These are phyloP conservation scores for Solanum chaucha DNA, from an alignment of 257 asterid genomes.

Conservation along the genomic window DNA sequence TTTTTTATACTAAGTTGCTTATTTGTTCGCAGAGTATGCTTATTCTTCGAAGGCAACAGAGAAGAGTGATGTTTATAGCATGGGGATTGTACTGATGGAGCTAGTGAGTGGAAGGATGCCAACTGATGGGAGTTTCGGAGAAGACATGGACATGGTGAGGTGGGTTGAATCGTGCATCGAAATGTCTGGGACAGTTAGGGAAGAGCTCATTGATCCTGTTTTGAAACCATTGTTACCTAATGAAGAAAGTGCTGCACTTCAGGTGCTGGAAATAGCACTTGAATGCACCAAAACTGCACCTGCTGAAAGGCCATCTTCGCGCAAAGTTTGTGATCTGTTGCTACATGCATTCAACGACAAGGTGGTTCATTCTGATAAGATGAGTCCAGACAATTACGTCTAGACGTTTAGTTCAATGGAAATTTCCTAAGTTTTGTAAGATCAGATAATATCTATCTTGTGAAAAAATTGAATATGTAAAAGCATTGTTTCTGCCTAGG, in stretches of 20 bases:
- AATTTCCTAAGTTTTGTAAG: not conserved
- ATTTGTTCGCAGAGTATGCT: slow-evolving; percentile 56
- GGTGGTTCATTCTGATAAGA: slow-evolving; percentile 32
- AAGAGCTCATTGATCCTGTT: slow-evolving; percentile 57
- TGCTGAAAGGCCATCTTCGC: slow-evolving; percentile 72
- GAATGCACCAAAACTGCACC: slow-evolving; percentile 88
- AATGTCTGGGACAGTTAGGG: slow-evolving; percentile 29
- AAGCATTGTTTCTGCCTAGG: not conserved
- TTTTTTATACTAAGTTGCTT: not conserved
- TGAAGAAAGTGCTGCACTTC: slow-evolving; percentile 48
- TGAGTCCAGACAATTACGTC: slow-evolving; percentile 28
- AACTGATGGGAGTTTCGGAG: slow-evolving; percentile 64
- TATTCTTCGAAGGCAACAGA: slow-evolving; percentile 78
- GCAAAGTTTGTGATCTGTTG: slow-evolving; percentile 53
- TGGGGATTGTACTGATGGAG: slow-evolving; percentile 96
- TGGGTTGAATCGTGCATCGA: slow-evolving; percentile 64
- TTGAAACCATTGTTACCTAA: slow-evolving; percentile 52
- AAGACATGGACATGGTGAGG: slow-evolving; percentile 69
- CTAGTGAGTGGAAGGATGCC: slow-evolving; percentile 85
- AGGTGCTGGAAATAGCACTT: slow-evolving; percentile 65
- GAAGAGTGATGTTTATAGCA: slow-evolving; percentile 89
- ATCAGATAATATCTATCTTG: not conserved
- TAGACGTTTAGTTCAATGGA: not conserved
- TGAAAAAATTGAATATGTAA: not conserved
- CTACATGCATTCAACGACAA: slow-evolving; percentile 46